Base-by-base conservation (phyloP, 305 asterid genomes). In the Nicotiana rustica region DNA sequence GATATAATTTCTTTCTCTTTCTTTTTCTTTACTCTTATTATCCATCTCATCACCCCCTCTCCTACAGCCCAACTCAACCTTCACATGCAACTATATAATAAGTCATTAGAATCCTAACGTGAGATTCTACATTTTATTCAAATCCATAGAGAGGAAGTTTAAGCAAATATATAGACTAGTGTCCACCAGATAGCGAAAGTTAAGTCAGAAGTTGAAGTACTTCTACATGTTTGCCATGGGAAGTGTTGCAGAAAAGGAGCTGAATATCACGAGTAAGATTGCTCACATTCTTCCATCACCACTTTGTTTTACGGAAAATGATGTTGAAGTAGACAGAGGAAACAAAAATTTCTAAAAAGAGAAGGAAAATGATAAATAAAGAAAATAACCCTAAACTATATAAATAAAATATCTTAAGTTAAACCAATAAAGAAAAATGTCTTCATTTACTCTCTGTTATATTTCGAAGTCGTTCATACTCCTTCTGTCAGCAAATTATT, bases 231-330 rank as follows among this genome's bases (percentile, higher is more conserved):
- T 21, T 71, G 35, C 38, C 60, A 71, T 71, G 78, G 78, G 38
- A 71, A 71, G 3, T 71, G 19, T 44, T 6, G 78, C 38, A 44
- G 78, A 44, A 71, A 44, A 44, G 38, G 13, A 71, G 78, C 38
- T 44, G 6, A 60, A 71, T 19, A 44, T 71, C 12, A 71, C 49
- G 3, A 13, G 61, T 71, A 71, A 71, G 61, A 47, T 13, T 44
- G 17, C 60, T 44, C 19, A 71, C 78, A 19, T 70, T 9, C 17
- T n/a, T 38, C 49, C 49, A 8, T 8, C 49, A 8, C 49, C 8
- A 41, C 2, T 2, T 41, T 8, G 49, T 41, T 41, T 8, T 41
- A 41, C 10, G 49, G 49, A 41, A 41, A 41, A 10, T 41, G 12
- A 41, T 8, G 9, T 41, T 8, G 49, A 41, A 41, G 49, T 41